phyloP scores from a whole-genome alignment of 176 grass and related monocot species.

The Neostapfia colusana region DNA sequence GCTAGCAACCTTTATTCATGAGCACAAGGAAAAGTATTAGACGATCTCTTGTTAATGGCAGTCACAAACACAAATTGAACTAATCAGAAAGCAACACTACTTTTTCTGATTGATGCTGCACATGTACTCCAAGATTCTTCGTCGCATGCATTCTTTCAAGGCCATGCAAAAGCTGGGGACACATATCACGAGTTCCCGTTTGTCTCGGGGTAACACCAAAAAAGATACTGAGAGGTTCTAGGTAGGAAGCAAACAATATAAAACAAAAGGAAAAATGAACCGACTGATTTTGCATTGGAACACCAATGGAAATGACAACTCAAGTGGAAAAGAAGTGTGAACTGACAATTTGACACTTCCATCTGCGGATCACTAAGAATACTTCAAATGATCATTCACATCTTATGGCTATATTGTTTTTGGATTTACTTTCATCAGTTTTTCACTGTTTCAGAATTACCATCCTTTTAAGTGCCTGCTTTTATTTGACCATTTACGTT shows the following conservation, averaged over 20 bases:
- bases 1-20: neutral
- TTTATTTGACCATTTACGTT: neutral
- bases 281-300: constrained; percentile 31
- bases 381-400: neutral
- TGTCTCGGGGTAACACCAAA: constrained; percentile 52
- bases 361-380: neutral
- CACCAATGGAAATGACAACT: constrained; percentile 35
- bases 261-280: constrained; percentile 36
- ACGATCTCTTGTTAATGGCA: neutral
- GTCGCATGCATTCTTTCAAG: constrained; percentile 50
- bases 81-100: constrained; percentile 11
- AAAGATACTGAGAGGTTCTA: constrained; percentile 41
- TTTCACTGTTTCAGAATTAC: too few species aligned
- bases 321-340: constrained; percentile 15
- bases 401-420: neutral
- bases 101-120: constrained; percentile 53
- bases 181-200: constrained; percentile 57
- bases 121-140: constrained; percentile 59
- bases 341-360: constrained; percentile 5
- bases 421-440: neutral
- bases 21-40: neutral
- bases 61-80: neutral
- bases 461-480: neutral
- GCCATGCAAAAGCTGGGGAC: constrained; percentile 59
- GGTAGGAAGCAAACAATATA: constrained; percentile 46